These are phyloP conservation scores for Boletus reticulatus DNA, from an alignment of 768 basidiomycete genomes.

Conservation along the genomic window DNA sequence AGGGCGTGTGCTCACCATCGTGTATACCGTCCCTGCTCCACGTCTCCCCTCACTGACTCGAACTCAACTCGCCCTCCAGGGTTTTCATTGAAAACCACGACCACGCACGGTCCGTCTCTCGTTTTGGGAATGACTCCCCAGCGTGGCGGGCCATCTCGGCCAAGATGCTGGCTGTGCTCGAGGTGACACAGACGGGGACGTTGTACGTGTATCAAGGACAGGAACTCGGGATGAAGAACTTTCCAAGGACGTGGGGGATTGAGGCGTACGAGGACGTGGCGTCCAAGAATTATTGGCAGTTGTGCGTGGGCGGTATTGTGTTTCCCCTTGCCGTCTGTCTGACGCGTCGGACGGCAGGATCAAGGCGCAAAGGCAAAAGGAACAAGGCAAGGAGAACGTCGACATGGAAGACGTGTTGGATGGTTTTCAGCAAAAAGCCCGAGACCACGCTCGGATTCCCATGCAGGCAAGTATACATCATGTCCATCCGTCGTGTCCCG, in stretches of 20 bases:
- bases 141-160: constrained; percentile 57
- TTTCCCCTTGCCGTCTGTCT: background rate
- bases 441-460: constrained; percentile 70
- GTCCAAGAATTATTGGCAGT: constrained; percentile 55
- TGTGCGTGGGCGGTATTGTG: constrained; percentile 34
- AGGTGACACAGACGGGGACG: constrained; percentile 63
- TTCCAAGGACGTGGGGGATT: constrained; percentile 60
- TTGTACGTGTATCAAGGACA: constrained; percentile 75
- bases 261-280: constrained; percentile 75
- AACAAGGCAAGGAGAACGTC: constrained; percentile 37
- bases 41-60: background rate
- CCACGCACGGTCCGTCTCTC: constrained; percentile 59
- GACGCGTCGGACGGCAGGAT: background rate
- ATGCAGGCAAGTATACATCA: constrained; percentile 48
- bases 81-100: constrained; percentile 73
- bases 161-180: constrained; percentile 62
- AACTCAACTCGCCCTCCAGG: constrained; percentile 27
- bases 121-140: constrained; percentile 60
- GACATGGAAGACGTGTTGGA: constrained; percentile 64
- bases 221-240: constrained; percentile 67
- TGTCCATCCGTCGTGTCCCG: background rate
- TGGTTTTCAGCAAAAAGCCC: constrained; percentile 55
- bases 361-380: constrained; percentile 31
- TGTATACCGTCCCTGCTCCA: constrained; percentile 12
- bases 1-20: background rate